Base-by-base conservation (phyloP, 139 green algal genomes). In the Chlamydomonas applanata region DNA sequence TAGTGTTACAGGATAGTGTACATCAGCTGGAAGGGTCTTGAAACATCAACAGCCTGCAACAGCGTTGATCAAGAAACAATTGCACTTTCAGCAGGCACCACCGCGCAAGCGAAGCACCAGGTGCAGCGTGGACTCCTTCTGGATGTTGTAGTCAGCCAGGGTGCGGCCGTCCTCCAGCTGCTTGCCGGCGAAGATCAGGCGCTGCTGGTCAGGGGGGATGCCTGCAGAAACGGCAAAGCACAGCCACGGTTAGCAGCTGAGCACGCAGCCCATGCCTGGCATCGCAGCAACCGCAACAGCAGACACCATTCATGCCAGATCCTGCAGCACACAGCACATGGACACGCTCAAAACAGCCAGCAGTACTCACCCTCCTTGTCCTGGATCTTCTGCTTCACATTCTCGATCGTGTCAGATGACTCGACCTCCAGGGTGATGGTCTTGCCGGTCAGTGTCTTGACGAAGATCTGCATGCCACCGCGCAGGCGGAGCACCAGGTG, bases 381-480 rank as follows among this genome's bases (percentile, higher is more conserved):
- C 83, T 97, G 93, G 66, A 98, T 98, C 85, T 98, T 97, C 52
- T 78, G 71, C 89, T 98, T 98, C 56, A 98, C 94, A 76, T 96
- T 97, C 46, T 97, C 91, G 66, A 97, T 95, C 52, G 89, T 95
- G 79, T 95, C 89, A 17, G 76, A 89, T 46, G 76, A 87, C 83
- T 93, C 89, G 56, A 95, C 89, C 87, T 95, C 88, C 13, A 86
- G 72, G 5, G 85, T 87, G 62, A 82, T 82, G 49, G 76, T 81
- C 67, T 81, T 81, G 13, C 75, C 75, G 33, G 75, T 81, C 25
- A 81, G 67, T 1, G 75, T 81, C 67, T 77, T 94, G 22, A 93
- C 87, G 34, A 91, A 88, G 72, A 97, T n/a, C n/a, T n/a, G n/a
- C n/a, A n/a, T n/a, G n/a, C 81, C 88, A 57, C 88, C 90, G 40